Percentiles rank a stretch among this genome's conserved stretches.
phyloP scores from a whole-genome alignment of 768 basidiomycete species.

The Cystobasidium onofrii region DNA sequence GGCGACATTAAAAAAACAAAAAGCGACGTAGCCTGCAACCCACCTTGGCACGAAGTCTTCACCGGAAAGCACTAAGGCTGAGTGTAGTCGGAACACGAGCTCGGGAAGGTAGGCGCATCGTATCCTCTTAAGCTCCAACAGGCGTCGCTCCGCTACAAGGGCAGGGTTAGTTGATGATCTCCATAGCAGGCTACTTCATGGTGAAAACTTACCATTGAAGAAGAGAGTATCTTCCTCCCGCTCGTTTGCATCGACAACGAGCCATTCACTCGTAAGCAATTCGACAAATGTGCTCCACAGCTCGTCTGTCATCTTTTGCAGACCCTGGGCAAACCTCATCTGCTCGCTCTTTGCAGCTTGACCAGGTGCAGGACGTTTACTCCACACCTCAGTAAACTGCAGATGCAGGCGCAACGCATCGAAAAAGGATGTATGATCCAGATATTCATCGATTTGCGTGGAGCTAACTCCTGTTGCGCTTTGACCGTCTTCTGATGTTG shows the following conservation, averaged over 20 bases:
- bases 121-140: constrained; percentile 65
- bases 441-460: constrained; percentile 49
- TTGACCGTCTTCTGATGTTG: neutral
- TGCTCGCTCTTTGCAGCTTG: neutral
- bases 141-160: constrained; percentile 53
- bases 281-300: neutral
- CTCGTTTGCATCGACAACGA: neutral
- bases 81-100: constrained; percentile 74
- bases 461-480: constrained; percentile 31
- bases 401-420: constrained; percentile 52
- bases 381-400: constrained; percentile 37
- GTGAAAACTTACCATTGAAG: neutral
- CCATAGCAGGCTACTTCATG: constrained; percentile 31
- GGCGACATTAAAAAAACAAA: too few relatives aligned
- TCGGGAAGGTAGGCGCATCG: constrained; percentile 84
- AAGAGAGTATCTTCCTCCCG: neutral
- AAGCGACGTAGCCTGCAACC: constrained; percentile 45
- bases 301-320: neutral
- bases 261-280: neutral
- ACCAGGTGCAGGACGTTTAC: constrained; percentile 17
- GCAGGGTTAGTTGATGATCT: neutral
- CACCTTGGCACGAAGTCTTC: constrained; percentile 57
- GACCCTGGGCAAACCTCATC: neutral
- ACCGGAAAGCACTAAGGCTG: constrained; percentile 59
- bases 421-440: constrained; percentile 75